Evolutionary conservation across 2,329 filamentous ascomycete genomes (phyloP).

Genomic region (Aspergillus neotritici): DNA sequence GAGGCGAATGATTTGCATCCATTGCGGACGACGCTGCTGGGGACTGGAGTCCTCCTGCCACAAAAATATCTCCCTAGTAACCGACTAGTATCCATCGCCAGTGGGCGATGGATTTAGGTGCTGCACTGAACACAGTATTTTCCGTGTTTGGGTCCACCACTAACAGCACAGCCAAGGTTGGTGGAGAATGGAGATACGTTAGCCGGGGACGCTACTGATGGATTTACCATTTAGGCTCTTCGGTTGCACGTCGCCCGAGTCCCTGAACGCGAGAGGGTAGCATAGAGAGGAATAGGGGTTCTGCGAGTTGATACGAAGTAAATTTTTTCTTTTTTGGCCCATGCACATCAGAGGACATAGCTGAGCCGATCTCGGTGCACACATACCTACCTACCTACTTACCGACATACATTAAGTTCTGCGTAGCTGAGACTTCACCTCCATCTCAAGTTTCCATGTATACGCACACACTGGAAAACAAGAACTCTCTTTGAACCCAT

Average conservation of each 20-base stretch:
- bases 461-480: background rate
- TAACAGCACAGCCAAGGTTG: background rate
- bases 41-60: background rate
- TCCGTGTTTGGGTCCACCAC: no score
- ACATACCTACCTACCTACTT: no score
- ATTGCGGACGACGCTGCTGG: slow-evolving; percentile 1
- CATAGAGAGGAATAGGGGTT: background rate
- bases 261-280: background rate
- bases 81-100: no score
- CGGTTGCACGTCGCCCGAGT: background rate
- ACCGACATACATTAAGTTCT: no score
- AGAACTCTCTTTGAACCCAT: background rate
- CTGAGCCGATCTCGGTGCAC: no score
- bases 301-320: background rate
- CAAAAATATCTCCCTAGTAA: no score
- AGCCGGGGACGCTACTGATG: background rate
- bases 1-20: slow-evolving; percentile 10
- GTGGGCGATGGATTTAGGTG: no score
- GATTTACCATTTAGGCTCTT: slow-evolving; percentile 4
- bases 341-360: no score
- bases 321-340: no score
- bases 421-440: no score
- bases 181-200: background rate
- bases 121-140: no score
- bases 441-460: no score